These are phyloP conservation scores for Phytophthora sojae DNA, from an alignment of 352 stramenopile species.

Conservation along the genomic window DNA sequence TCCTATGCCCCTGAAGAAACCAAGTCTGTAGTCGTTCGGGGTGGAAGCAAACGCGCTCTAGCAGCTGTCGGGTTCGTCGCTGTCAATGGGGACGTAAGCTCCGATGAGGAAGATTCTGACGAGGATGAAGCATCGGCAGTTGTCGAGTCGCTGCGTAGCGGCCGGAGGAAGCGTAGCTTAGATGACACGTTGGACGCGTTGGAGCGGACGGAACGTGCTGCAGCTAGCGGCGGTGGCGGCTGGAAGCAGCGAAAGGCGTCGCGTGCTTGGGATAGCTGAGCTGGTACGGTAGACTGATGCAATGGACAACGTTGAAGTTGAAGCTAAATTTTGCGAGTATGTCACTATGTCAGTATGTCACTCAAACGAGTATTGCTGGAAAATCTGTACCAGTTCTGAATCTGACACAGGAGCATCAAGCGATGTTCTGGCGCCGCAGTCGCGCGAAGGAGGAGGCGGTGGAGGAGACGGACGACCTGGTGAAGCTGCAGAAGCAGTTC, in stretches of 20 bases:
- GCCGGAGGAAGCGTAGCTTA: slow-evolving; percentile 25
- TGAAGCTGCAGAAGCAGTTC: slow-evolving; percentile 77
- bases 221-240: neutral
- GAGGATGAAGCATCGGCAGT: slow-evolving; percentile 23
- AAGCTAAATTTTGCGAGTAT: too few relatives aligned
- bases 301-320: slow-evolving; percentile 11
- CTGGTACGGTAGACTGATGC: neutral
- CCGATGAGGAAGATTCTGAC: slow-evolving; percentile 37
- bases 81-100: slow-evolving; percentile 57
- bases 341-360: slow-evolving; percentile 15
- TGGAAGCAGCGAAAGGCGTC: slow-evolving; percentile 25
- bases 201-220: slow-evolving; percentile 47
- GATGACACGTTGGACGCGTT: slow-evolving; percentile 50
- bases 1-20: slow-evolving; percentile 60
- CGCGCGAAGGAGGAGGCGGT: slow-evolving; percentile 33
- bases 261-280: slow-evolving; percentile 20
- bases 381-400: slow-evolving; percentile 4
- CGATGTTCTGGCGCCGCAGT: slow-evolving; percentile 74
- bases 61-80: slow-evolving; percentile 61
- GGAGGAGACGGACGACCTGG: slow-evolving; percentile 52
- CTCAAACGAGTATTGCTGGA: slow-evolving; percentile 17
- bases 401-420: neutral
- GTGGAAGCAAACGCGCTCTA: slow-evolving; percentile 30
- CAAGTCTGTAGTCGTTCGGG: slow-evolving; percentile 55
- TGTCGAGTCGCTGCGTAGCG: slow-evolving; percentile 7